phyloP scores from a whole-genome alignment of 345 rosid species.

The Gynandropsis gynandra region DNA sequence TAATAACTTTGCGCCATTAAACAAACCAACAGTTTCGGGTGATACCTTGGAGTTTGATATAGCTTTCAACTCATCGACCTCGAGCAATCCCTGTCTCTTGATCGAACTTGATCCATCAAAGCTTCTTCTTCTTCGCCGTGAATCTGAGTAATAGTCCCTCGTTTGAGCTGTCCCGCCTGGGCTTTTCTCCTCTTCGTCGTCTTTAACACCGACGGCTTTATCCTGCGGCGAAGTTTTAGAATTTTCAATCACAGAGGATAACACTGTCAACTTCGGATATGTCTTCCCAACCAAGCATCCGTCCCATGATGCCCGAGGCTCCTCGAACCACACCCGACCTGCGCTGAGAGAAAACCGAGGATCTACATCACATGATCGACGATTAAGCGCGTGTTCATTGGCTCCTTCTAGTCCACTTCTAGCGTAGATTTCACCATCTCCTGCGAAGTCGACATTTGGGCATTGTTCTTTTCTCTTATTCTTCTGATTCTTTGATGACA shows the following conservation, averaged over 20 bases:
- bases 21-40: conserved; percentile 53
- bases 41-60: conserved; percentile 59
- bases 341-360: conserved; percentile 58
- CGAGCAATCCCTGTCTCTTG: conserved; percentile 45
- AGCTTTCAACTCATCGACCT: conserved; percentile 58
- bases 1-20: conserved; percentile 54
- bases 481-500: conserved; percentile 47
- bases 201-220: conserved; percentile 25
- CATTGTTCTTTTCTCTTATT: conserved; percentile 24
- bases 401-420: conserved; percentile 32
- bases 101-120: conserved; percentile 55
- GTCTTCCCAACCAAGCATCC: conserved; percentile 55
- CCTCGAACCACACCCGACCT: conserved; percentile 49
- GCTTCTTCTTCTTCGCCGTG: conserved; percentile 60
- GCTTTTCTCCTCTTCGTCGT: conserved; percentile 31
- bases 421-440: conserved; percentile 23
- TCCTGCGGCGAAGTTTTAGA: conserved; percentile 25
- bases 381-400: conserved; percentile 37
- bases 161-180: conserved; percentile 87
- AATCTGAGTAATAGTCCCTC: conserved; percentile 59
- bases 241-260: conserved; percentile 49
- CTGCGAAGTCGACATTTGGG: conserved; percentile 28
- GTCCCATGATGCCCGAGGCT: conserved; percentile 82
- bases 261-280: conserved; percentile 37
- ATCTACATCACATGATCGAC: conserved; percentile 65